phyloP scores from a whole-genome alignment of 208 protist genomes.

The Strigomonas oncopelti region DNA sequence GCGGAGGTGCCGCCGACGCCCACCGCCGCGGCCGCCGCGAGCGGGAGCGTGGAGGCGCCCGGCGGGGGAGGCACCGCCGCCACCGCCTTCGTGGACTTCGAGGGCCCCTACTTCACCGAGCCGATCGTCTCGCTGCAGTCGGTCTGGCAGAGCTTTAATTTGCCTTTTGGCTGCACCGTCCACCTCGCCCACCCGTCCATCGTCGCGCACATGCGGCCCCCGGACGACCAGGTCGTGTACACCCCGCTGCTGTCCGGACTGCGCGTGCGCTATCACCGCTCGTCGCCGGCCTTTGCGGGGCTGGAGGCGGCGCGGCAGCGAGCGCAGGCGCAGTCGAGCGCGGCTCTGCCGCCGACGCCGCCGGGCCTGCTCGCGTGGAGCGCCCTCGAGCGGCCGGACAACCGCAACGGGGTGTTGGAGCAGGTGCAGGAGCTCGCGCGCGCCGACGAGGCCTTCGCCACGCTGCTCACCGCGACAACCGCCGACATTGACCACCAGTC shows the following conservation, averaged over 20 bases:
- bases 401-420: slow-evolving; percentile 65
- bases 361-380: slow-evolving; percentile 69
- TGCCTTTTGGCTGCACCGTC: slow-evolving; percentile 75
- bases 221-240: slow-evolving; percentile 72
- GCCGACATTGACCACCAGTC: slow-evolving; percentile 79
- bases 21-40: background rate
- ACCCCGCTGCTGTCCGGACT: slow-evolving; percentile 81
- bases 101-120: slow-evolving; percentile 58
- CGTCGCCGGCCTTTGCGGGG: slow-evolving; percentile 48
- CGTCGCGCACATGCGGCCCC: slow-evolving; percentile 54
- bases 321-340: background rate
- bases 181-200: slow-evolving; percentile 44
- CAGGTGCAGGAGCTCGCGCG: slow-evolving; percentile 68
- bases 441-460: slow-evolving; percentile 50
- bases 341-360: slow-evolving; percentile 21
- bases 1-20: background rate
- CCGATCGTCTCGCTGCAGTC: slow-evolving; percentile 51
- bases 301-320: slow-evolving; percentile 29
- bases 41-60: background rate
- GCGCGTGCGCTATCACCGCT: slow-evolving; percentile 65
- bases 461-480: slow-evolving; percentile 61
- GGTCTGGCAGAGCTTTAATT: slow-evolving; percentile 75
- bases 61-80: background rate
- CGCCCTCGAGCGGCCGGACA: slow-evolving; percentile 72
- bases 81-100: slow-evolving; percentile 27